Evolutionary conservation across 2,329 filamentous ascomycete genomes (phyloP).

Genomic region (Fusarium napiforme): DNA sequence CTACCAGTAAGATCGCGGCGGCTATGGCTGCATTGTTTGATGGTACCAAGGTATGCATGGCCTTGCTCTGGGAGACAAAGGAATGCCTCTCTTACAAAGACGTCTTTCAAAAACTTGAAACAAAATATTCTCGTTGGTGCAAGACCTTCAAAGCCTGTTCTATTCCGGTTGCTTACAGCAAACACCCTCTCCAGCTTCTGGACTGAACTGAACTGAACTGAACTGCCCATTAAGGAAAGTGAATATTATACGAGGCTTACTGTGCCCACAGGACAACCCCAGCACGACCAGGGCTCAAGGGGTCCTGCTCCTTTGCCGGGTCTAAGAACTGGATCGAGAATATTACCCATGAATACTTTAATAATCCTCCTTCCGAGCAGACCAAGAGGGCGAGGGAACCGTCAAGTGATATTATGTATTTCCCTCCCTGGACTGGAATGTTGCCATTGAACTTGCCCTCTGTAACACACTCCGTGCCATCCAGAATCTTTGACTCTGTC

Average conservation of each 20-base stretch:
- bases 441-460: background rate
- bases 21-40: background rate
- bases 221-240: conserved; percentile 10
- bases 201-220: background rate
- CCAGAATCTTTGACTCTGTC: background rate
- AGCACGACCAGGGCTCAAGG: background rate
- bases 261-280: background rate
- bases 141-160: background rate
- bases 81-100: conserved; percentile 1
- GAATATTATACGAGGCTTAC: conserved; percentile 15
- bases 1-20: background rate
- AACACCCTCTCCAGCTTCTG: background rate
- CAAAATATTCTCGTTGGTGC: too few relatives aligned
- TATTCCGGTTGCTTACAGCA: background rate
- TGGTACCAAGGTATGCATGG: background rate
- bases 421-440: background rate
- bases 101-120: background rate
- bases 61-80: conserved; percentile 2
- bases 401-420: background rate
- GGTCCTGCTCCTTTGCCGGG: background rate
- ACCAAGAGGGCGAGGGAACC: background rate
- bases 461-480: conserved; percentile 4
- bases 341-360: conserved; percentile 25
- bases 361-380: conserved; percentile 7
- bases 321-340: conserved; percentile 16